Percentiles rank a stretch among this genome's conserved stretches.
phyloP scores from a whole-genome alignment of 75 land plant genomes.

The Picea sitchensis region DNA sequence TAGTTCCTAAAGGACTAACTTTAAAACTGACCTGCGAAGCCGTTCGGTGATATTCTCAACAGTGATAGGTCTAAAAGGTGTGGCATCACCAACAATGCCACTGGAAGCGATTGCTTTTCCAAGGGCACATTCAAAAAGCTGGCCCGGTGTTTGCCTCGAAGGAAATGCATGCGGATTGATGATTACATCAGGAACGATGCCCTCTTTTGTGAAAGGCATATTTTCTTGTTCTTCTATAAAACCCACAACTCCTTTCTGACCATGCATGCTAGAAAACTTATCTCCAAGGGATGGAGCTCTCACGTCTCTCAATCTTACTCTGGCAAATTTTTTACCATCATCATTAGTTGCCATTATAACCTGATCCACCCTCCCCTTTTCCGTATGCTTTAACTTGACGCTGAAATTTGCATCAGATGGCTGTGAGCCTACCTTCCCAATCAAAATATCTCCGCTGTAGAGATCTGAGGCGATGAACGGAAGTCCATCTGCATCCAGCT shows the following conservation, averaged over 20 bases:
- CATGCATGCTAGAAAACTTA: slow-evolving; percentile 97
- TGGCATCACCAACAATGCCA: slow-evolving; percentile 55
- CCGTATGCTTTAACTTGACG: slow-evolving; percentile 70
- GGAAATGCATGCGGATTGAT: slow-evolving; percentile 98
- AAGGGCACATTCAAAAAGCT: slow-evolving; percentile 70
- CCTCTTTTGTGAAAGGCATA: slow-evolving; percentile 82
- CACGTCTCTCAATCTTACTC: slow-evolving; percentile 69
- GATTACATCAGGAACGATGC: slow-evolving; percentile 88
- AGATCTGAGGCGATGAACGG: slow-evolving; percentile 70
- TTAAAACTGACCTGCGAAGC: slow-evolving; percentile 56
- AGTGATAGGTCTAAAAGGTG: slow-evolving; percentile 62
- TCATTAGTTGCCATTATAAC: slow-evolving; percentile 82
- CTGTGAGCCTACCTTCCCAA: slow-evolving; percentile 64
- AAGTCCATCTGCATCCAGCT: slow-evolving; percentile 86
- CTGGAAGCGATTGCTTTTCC: slow-evolving; percentile 69
- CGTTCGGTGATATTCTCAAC: slow-evolving; percentile 57
- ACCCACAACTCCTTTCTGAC: slow-evolving; percentile 92
- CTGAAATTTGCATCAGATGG: slow-evolving; percentile 63
- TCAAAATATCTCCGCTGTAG: slow-evolving; percentile 63
- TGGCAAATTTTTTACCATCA: slow-evolving; percentile 81
- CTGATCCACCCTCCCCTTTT: slow-evolving; percentile 86
- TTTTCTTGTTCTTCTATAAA: slow-evolving; percentile 74
- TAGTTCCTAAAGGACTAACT: neutral
- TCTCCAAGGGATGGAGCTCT: slow-evolving; percentile 80
- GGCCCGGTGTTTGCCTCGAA: slow-evolving; percentile 86